Evolutionary conservation across 371 early-diverging fungal genomes (phyloP), one percentile per base, ranked within the genome.

Genomic region (Encephalitozoon hellem): DNA sequence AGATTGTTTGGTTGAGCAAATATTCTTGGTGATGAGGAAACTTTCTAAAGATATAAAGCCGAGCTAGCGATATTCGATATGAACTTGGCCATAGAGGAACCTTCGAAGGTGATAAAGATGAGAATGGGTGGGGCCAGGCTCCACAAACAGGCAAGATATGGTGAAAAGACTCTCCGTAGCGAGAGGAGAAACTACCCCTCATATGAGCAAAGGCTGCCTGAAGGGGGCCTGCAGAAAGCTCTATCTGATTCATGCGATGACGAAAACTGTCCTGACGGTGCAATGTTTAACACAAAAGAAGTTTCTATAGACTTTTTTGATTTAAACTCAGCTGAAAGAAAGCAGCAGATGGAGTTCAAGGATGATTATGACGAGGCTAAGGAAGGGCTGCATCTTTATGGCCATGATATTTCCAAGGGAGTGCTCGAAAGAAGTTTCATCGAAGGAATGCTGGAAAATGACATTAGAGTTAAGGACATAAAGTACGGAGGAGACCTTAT

Each of bases 71-170:
- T 1, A 9, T 9, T 23, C 11, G 5, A 66, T 15, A 78, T 78
- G 77, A 76, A 80, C 30, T 21, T 42, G 4, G 12, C 73, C 2
- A 41, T 80, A 43, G 77, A 80, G 26, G 39, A 47, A 49, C 80
- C 80, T 28, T 77, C 68, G 28, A 73, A 41, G 11, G 28, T 72
- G 9, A 80, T 80, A 41, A 66, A 64, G 34, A 63, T 79, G 41
- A 15, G 52, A 21, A 25, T 55, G 45, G 25, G 6, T 8, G 47
- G 30, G 12, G 28, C 18, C 21, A 2, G 30, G 15, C 25, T 0
- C 30, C 9, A 5, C 11, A 65, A 39, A 15, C 23, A 34, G 30
- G 12, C 38, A n/a, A 18, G 25, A 52, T n/a, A 28, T 34, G 23
- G 6, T 1, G 38, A 5, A 21, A n/a, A 3, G 5, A 9, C 4